Conservation (phyloP, 2,329 filamentous ascomycete genomes). For the Aspergillus quadricinctus region DNA sequence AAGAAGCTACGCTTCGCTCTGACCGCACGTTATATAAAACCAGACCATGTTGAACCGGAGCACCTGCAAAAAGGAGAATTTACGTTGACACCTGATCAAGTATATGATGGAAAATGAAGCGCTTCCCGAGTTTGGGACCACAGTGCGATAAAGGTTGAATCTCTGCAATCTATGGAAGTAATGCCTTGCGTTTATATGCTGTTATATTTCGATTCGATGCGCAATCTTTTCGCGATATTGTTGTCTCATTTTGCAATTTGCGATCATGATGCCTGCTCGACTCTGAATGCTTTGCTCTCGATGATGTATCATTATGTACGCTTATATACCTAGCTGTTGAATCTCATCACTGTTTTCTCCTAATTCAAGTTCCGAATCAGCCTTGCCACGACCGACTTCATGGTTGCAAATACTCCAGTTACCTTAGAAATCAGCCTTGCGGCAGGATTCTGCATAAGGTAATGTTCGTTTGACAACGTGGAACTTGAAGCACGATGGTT, state of each 20-base stretch:
- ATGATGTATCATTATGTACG: not conserved
- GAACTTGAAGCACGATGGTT: not conserved
- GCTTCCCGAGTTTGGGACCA: not conserved
- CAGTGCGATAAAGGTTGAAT: not conserved
- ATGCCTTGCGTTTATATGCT: not conserved
- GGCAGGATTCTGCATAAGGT: not conserved
- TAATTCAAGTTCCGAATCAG: not conserved
- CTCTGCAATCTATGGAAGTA: not conserved
- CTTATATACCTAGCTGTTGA: not conserved
- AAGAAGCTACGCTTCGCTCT: slow-evolving; percentile 33
- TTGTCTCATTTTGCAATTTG: not conserved
- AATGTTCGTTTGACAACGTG: not conserved
- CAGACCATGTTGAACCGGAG: slow-evolving; percentile 14
- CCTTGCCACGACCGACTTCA: not conserved
- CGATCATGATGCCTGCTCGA: not conserved
- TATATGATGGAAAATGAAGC: slow-evolving; percentile 28
- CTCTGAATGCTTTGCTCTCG: not conserved
- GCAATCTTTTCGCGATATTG: not conserved
- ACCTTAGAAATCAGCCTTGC: not conserved
- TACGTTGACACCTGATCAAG: slow-evolving; percentile 18
- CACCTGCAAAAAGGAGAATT: slow-evolving; percentile 29
- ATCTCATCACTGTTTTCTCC: not conserved
- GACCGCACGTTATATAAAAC: slow-evolving; percentile 32
- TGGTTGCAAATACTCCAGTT: not conserved
- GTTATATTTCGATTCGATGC: not conserved